phyloP scores from a whole-genome alignment of 257 asterid species.

The Gynochthodes officinalis region DNA sequence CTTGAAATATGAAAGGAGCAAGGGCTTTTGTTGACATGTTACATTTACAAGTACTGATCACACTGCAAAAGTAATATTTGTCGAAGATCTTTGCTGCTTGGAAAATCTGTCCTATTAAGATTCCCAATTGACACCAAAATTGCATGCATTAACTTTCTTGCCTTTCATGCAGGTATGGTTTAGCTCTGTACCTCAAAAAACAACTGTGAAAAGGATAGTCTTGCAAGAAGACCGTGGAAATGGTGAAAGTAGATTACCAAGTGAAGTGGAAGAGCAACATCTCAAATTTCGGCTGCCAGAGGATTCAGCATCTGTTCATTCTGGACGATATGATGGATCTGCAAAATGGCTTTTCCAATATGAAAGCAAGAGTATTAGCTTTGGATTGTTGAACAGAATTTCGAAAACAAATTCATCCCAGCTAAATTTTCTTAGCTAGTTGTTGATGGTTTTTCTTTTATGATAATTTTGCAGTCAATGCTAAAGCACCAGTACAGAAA shows the following conservation, averaged over 20 bases:
- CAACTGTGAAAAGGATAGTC: slow-evolving; percentile 71
- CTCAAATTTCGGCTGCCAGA: slow-evolving; percentile 41
- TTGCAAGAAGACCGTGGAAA: slow-evolving; percentile 48
- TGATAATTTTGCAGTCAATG: neutral
- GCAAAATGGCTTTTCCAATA: slow-evolving; percentile 32
- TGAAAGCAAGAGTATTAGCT: slow-evolving; percentile 37
- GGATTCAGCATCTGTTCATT: slow-evolving; percentile 40
- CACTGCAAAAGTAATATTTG: neutral
- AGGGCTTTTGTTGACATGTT: neutral
- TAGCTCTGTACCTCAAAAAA: slow-evolving; percentile 61
- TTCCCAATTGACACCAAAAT: neutral
- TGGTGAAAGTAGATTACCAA: slow-evolving; percentile 41
- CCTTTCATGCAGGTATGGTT: slow-evolving; percentile 65
- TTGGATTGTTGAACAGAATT: slow-evolving; percentile 11
- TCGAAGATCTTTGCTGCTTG: neutral
- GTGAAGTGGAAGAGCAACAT: slow-evolving; percentile 42
- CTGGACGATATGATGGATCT: slow-evolving; percentile 25
- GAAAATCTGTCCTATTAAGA: neutral
- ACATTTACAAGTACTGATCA: neutral
- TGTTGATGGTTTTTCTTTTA: neutral
- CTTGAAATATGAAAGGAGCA: neutral
- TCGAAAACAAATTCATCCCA: neutral
- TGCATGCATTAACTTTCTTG: neutral
- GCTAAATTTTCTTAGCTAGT: neutral
- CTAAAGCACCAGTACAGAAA: neutral